These are phyloP conservation scores for Cyberlindnera maritima DNA, from an alignment of 805 yeast genomes.

Conservation along the genomic window DNA sequence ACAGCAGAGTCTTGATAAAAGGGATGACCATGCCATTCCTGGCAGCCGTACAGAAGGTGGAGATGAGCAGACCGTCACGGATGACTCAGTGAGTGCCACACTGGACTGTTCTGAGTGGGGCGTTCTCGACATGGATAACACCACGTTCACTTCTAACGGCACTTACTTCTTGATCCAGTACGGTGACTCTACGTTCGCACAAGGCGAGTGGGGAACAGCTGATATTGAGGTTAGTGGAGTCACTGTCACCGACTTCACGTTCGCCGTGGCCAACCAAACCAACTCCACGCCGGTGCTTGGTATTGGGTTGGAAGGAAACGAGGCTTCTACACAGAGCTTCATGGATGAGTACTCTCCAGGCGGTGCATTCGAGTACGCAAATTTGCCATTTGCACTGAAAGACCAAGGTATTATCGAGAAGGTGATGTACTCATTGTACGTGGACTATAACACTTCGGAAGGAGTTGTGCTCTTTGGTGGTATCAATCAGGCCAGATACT, in stretches of 20 bases:
- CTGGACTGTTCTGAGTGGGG: constrained; percentile 3
- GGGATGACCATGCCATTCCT: too few species aligned
- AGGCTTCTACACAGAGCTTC: too few species aligned
- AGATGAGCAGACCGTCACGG: too few species aligned
- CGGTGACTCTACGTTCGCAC: constrained; percentile 47
- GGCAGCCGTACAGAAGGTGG: too few species aligned
- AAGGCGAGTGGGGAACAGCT: constrained; percentile 66
- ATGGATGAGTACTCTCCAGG: constrained; percentile 29
- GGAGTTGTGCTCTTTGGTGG: constrained; percentile 66
- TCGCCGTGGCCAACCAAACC: constrained; percentile 64
- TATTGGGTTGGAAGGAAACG: constrained; percentile 28
- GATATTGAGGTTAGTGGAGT: constrained; percentile 46
- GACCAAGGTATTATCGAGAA: constrained; percentile 48
- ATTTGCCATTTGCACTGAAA: constrained; percentile 58
- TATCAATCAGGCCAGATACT: constrained; percentile 31
- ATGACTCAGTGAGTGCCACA: not conserved
- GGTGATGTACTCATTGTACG: constrained; percentile 55
- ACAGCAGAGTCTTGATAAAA: too few species aligned
- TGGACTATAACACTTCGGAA: constrained; percentile 32
- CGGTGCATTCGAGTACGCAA: constrained; percentile 39
- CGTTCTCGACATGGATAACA: constrained; percentile 27
- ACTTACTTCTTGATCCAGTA: constrained; percentile 38
- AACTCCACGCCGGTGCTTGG: constrained; percentile 71
- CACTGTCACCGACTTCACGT: constrained; percentile 46
- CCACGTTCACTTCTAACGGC: constrained; percentile 3